Evolutionary conservation across 768 basidiomycete genomes (phyloP), one percentile per base, ranked within the genome.

Genomic region (Flagelloscypha sp.): DNA sequence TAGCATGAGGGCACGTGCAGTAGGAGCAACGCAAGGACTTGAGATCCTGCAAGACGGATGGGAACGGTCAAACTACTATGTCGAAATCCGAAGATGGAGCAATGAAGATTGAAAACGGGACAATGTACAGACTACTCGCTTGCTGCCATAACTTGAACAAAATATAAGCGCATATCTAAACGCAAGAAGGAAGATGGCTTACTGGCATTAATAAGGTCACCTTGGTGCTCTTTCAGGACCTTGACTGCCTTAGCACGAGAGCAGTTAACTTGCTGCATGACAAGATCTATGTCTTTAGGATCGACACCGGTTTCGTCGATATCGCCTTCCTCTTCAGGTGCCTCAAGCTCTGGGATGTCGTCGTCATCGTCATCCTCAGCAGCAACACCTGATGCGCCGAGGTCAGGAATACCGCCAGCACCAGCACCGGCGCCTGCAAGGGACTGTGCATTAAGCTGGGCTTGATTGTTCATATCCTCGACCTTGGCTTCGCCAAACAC

Each of bases 401-500:
- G 63, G 49, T 50, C 64, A 24, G 67, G 45, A 36, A 68, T 59
- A 27, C 63, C 63, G 31, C 57, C 62, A 17, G 50, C 48, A 21
- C 61, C 67, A 30, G 61, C 72, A 36, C 70, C 65, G 24, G 68
- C 57, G 33, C 59, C 56, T 33, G 76, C 73, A 46, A 88, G 72
- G 52, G 86, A 88, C 52, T 92, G 88, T 38, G 85, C 76, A 35
- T 72, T 73, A 43, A 87, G 52, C 53, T 84, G 82, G 27, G 82
- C 79, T 49, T 81, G 76, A 12, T 79, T 70, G 63, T 81, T 87
- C 76, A 85, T 81, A 51, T 90, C 87, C 64, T 92, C 88, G 46
- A 87, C 83, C 77, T 90, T 90, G 37, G 87, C 93, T 70, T 98
- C 95, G 45, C 95, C 95, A 51, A 98, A 99, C 45, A 99, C 92